Evolutionary conservation across 768 basidiomycete species (phyloP).

Genomic region (Leccinum variicolor): DNA sequence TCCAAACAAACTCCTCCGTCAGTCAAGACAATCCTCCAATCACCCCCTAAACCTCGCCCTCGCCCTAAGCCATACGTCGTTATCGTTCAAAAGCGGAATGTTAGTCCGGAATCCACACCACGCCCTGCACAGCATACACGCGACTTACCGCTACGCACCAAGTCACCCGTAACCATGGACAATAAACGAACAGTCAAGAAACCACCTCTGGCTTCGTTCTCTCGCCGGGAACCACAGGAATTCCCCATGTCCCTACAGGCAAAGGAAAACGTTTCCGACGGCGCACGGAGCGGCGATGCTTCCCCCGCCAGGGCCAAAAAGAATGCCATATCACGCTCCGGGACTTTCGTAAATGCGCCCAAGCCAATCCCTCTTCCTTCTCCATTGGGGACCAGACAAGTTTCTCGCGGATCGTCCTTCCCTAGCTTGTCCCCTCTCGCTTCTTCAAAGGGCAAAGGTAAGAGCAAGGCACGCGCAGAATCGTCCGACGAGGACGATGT

Average conservation of each 20-base stretch:
- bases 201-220: background rate
- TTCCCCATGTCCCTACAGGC: conserved; percentile 23
- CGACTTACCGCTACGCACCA: conserved; percentile 2
- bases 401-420: conserved; percentile 17
- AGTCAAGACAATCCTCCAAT: background rate
- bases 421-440: conserved; percentile 25
- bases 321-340: conserved; percentile 5
- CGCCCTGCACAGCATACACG: conserved; percentile 1
- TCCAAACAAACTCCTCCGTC: background rate
- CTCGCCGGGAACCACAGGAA: conserved; percentile 15
- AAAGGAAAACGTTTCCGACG: conserved; percentile 22
- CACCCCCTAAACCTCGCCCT: conserved; percentile 10
- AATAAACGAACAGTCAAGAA: conserved; percentile 10
- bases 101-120: conserved; percentile 20
- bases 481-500: conserved; percentile 1
- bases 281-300: conserved; percentile 7
- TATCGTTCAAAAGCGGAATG: background rate
- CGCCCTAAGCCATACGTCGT: conserved; percentile 16
- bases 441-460: conserved; percentile 16
- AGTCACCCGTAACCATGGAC: background rate
- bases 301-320: conserved; percentile 13
- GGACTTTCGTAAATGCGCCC: background rate
- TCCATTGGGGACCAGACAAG: conserved; percentile 8
- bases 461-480: conserved; percentile 15
- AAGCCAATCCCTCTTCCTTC: conserved; percentile 20